A percentile compares a stretch with the other conserved stretches of the same genome.
These are phyloP conservation scores for Proliferodiscus dingleyae DNA, from an alignment of 2,329 filamentous ascomycete genomes.

Conservation along the genomic window DNA sequence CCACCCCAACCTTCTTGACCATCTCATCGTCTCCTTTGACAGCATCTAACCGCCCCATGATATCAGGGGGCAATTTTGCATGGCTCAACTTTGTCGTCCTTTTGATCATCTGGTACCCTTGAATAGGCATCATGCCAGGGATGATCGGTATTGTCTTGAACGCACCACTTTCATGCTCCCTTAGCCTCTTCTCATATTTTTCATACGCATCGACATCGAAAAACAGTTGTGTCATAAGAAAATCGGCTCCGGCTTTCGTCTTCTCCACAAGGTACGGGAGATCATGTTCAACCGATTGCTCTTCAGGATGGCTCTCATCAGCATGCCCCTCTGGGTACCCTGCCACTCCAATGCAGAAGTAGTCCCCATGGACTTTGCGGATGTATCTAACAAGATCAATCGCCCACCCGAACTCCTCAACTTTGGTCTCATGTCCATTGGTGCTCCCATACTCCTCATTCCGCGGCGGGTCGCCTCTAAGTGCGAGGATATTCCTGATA, in stretches of 20 bases:
- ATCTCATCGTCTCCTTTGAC: constrained; percentile 77
- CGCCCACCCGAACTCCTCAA: constrained; percentile 82
- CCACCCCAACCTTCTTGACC: constrained; percentile 74
- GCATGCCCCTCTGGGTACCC: constrained; percentile 94
- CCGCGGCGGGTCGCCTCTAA: constrained; percentile 86
- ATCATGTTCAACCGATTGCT: constrained; percentile 69
- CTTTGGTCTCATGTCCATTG: constrained; percentile 49
- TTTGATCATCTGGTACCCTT: constrained; percentile 94
- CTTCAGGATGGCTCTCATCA: constrained; percentile 76
- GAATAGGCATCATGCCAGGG: constrained; percentile 93
- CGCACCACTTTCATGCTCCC: constrained; percentile 74
- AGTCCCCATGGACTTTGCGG: constrained; percentile 76
- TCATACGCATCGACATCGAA: constrained; percentile 84
- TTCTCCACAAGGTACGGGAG: constrained; percentile 88
- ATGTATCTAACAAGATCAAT: constrained; percentile 89
- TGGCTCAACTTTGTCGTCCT: constrained; percentile 93
- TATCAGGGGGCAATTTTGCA: constrained; percentile 67
- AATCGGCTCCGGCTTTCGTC: constrained; percentile 85
- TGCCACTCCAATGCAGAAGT: constrained; percentile 94
- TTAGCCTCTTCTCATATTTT: constrained; percentile 69
- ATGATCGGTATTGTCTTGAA: constrained; percentile 89
- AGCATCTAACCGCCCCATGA: constrained; percentile 65
- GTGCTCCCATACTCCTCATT: constrained; percentile 78
- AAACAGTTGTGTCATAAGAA: constrained; percentile 98
- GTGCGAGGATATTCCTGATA: constrained; percentile 87